Percentiles rank a stretch among this genome's conserved stretches.
Evolutionary conservation across 2,329 filamentous ascomycete species (phyloP).

Genomic region (Stemphylium vesicarium): DNA sequence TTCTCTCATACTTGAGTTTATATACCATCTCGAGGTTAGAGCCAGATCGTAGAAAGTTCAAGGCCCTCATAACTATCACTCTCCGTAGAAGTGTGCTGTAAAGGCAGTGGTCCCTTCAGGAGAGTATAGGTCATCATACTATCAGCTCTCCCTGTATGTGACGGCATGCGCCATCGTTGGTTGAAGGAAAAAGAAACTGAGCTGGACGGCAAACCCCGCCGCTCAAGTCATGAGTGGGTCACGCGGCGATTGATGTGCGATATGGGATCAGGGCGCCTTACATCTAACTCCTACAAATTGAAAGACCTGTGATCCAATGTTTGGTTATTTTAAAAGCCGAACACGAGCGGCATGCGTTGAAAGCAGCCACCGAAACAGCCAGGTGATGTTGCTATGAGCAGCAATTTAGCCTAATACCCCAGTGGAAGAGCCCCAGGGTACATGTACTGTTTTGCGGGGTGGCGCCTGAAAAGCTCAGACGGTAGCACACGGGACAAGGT

Average conservation of each 20-base stretch:
- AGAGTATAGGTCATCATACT: no score
- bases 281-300: background rate
- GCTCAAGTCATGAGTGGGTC: background rate
- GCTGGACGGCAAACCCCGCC: background rate
- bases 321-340: background rate
- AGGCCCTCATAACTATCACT: no score
- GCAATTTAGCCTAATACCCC: constrained; percentile 20
- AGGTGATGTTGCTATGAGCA: constrained; percentile 11
- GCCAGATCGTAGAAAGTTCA: no score
- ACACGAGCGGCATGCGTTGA: background rate
- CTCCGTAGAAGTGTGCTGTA: no score
- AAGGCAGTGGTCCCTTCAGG: no score
- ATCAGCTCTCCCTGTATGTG: no score
- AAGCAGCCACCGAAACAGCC: constrained; percentile 10
- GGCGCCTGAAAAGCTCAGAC: constrained; percentile 10
- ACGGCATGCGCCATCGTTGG: no score
- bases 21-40: no score
- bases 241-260: background rate
- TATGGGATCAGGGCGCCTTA: background rate
- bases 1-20: no score
- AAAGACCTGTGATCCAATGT: background rate
- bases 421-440: constrained; percentile 10
- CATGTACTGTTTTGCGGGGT: constrained; percentile 3
- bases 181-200: no score
- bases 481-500: constrained; percentile 8